Base-by-base conservation (phyloP, 2,329 filamentous ascomycete genomes). In the Phialophora expanda region DNA sequence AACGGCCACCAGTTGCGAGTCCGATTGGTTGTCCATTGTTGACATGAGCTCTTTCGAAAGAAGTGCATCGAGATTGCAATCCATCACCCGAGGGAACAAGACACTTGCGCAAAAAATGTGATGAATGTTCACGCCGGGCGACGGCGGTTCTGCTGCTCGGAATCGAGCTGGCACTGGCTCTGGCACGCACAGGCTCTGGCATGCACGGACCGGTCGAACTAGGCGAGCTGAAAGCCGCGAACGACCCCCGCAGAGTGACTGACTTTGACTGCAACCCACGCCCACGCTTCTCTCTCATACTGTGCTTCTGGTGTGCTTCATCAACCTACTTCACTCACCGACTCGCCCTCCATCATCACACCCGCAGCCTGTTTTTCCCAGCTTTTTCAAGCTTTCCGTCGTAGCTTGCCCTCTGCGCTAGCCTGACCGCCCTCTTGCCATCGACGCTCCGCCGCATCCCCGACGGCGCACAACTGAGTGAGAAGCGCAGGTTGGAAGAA, bases 271-370 rank as follows among this genome's bases (percentile, higher is more conserved):
- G 53, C 53, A 55, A 55, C 53, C 53, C 53, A 32, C 38, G 38
- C 38, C 53, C 53, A 55, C 53, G 53, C 53, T 22, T 30, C 24
- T 55, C 24, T 5, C 7, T 28, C 28, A 11, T 9, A 14, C 28
- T 30, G 14, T 54, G 51, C 50, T 28, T 54, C 50, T n/a, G 20
- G 50, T 54, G 20, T 50, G 20, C 51, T 55, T 55, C 53, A 55
- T 55, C 53, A 55, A 55, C 53, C 26, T 55, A 55, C 28, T 55
- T 55, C 53, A 30, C 58, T 61, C 58, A 61, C 58, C 58, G 58
- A 61, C 58, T 51, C 44, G 41, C 58, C 30, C 26, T 32, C 41
- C 56, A 44, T n/a, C 38, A 44, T n/a, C 41, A 44, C 11, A 14
- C 17, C 20, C 30, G n/a, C 58, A 53, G 48, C 48, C 32, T 17